Evolutionary conservation across 2,329 filamentous ascomycete genomes (phyloP), one percentile per base, ranked within the genome.

Genomic region (Cladophialophora immunda): DNA sequence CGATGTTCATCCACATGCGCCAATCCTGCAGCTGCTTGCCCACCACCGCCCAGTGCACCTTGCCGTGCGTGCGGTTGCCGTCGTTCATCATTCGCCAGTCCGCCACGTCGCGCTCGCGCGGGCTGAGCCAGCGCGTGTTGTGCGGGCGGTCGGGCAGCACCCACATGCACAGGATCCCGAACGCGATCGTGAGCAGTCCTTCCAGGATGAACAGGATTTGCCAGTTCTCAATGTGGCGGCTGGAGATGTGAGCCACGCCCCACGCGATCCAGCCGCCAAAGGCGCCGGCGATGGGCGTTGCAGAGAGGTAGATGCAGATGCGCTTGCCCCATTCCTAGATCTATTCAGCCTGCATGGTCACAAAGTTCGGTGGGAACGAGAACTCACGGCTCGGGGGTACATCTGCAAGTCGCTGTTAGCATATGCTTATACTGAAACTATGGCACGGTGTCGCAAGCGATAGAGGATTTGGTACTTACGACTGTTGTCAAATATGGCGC

Each of bases 221-320:
- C 79, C 79, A 80, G 9, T 81, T 80, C 0, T 81, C 80, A 13
- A 87, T 74, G 29, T 27, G 52, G 4, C 25, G 41, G 45, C 30
- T 77, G 32, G 78, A 62, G 56, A 85, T 82, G 72, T 84, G 84
- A 77, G 85, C 71, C 66, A 86, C 78, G 0, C 78, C 78, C 41
- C 77, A 79, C 0, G 78, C 76, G 45, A 80, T 75, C 62, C 76
- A 78, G 4, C 78, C 78, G 6, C 78, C 77, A 15, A 81, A 74
- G 22, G 65, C 65, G 7, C 65, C 65, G 19, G 60, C 65, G 34
- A 67, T 56, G 5, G 65, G 59, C 3, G 65, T 67, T 6, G 65
- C 65, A 22, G 59, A 55, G 13, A 67, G 56, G 22, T 67, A 67
- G 6, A 67, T 38, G 50, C 60, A 64, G 36, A 67, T 67, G 9